Conservation (phyloP, 1,139 yeast genomes). For the Barnettozyma hawaiiensis region DNA sequence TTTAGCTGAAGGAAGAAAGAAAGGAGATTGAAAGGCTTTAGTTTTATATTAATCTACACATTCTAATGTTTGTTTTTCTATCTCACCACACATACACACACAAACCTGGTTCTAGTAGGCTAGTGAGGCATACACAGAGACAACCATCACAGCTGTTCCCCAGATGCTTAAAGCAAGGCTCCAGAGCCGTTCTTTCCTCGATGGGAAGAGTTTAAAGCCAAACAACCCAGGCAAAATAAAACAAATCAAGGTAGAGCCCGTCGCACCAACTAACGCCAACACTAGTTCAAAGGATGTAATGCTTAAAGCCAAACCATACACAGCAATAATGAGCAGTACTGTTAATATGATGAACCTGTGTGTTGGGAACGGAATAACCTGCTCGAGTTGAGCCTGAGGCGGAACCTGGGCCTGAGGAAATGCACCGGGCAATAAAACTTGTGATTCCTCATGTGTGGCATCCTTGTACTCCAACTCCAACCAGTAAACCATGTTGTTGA, state of each 20-base stretch:
- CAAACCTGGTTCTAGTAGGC: slow-evolving; percentile 12
- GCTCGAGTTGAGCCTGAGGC: slow-evolving; percentile 2
- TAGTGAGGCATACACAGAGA: slow-evolving; percentile 71
- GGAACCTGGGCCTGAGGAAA: slow-evolving; percentile 4
- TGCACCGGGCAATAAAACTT: slow-evolving; percentile 12
- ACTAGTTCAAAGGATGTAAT: slow-evolving; percentile 79
- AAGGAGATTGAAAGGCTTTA: too few relatives aligned
- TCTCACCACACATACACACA: too few relatives aligned
- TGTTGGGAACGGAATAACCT: slow-evolving; percentile 46
- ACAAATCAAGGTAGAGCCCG: slow-evolving; percentile 91
- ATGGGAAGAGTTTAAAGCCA: slow-evolving; percentile 62
- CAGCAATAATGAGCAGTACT: slow-evolving; percentile 36
- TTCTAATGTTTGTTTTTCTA: too few relatives aligned
- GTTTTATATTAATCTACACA: too few relatives aligned
- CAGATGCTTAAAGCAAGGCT: slow-evolving; percentile 61
- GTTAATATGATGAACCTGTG: slow-evolving; percentile 46
- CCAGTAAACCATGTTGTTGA: slow-evolving; percentile 69
- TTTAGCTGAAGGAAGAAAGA: too few relatives aligned
- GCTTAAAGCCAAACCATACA: slow-evolving; percentile 61
- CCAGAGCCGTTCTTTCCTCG: slow-evolving; percentile 44
- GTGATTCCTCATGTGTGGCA: slow-evolving; percentile 12
- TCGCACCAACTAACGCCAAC: slow-evolving; percentile 86
- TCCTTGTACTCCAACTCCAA: slow-evolving; percentile 22
- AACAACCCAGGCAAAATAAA: slow-evolving; percentile 89
- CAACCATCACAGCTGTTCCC: slow-evolving; percentile 72